These are phyloP conservation scores for Trichaptum fuscoviolaceum DNA, from an alignment of 768 basidiomycete species.

Conservation along the genomic window DNA sequence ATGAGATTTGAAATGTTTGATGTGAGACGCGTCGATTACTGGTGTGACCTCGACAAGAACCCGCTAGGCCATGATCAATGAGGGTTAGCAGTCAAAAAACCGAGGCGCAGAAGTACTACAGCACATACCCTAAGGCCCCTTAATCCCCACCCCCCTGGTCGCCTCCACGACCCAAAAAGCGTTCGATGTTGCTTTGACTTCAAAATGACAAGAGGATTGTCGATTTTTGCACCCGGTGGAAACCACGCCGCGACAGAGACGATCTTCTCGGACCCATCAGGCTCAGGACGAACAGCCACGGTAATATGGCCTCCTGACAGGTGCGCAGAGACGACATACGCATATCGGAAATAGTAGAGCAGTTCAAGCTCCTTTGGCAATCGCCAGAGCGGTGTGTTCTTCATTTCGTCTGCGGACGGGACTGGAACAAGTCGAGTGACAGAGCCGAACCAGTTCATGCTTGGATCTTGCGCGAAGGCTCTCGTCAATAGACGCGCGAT, in stretches of 20 bases:
- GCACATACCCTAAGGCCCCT: not conserved
- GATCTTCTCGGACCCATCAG: conserved; percentile 12
- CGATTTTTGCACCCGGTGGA: conserved; percentile 12
- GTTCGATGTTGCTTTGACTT: not conserved
- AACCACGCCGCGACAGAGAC: conserved; percentile 17
- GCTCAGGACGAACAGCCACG: conserved; percentile 10
- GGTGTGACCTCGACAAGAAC: conserved; percentile 4
- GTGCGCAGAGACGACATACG: conserved; percentile 11
- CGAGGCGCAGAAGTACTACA: not conserved
- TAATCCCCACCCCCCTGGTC: not conserved
- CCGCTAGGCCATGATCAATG: not conserved
- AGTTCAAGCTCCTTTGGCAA: conserved; percentile 3
- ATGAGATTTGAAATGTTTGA: conserved; percentile 11
- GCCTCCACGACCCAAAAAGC: not conserved
- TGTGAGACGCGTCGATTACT: conserved; percentile 10
- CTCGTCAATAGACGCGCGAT: conserved; percentile 13
- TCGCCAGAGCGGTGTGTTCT: not conserved
- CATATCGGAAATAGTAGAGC: conserved; percentile 15
- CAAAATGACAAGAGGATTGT: conserved; percentile 9
- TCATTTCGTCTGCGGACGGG: not conserved
- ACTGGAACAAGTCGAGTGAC: not conserved
- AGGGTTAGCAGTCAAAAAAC: not conserved
- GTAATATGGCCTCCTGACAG: conserved; percentile 12
- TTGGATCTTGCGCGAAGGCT: conserved; percentile 17
- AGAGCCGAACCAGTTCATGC: conserved; percentile 19